These are phyloP conservation scores for Bothriochloa decipiens DNA, from an alignment of 176 grass and related monocot species.

Conservation along the genomic window DNA sequence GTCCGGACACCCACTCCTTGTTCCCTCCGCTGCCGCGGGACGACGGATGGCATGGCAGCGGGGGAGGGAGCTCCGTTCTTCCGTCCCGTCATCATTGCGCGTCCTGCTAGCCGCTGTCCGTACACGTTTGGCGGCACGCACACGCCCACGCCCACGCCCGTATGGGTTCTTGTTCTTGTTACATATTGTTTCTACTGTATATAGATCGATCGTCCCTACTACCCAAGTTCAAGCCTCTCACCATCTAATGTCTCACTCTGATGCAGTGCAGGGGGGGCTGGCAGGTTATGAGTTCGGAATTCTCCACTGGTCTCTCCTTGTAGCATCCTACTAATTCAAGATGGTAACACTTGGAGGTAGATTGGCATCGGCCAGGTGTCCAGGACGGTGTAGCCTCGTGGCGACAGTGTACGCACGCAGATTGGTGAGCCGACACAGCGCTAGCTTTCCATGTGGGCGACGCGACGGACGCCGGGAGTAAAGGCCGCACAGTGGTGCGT, in stretches of 20 bases:
- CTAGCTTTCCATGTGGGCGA: not conserved
- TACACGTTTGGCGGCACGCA: conserved; percentile 29
- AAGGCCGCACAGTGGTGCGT: not conserved
- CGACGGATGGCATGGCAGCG: not conserved
- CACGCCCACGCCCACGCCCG: not conserved
- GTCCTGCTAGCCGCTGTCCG: conserved; percentile 28
- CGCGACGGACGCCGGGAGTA: not conserved
- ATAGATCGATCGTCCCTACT: not conserved
- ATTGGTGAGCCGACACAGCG: not conserved
- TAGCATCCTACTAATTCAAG: not conserved
- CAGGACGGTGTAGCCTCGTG: not conserved
- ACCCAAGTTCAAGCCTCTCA: not conserved
- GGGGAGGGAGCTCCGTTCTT: not conserved
- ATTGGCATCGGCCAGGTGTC: not conserved
- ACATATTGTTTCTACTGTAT: not conserved
- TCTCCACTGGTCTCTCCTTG: not conserved
- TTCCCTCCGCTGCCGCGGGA: not conserved
- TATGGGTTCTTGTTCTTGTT: not conserved
- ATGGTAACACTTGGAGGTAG: not conserved
- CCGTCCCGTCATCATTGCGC: conserved; percentile 32
- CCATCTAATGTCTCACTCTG: not conserved
- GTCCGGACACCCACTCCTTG: not conserved
- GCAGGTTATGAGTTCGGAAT: not conserved
- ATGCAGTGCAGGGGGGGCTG: not conserved
- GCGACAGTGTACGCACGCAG: not conserved